These are phyloP conservation scores for Phytophthora pinifolia DNA, from an alignment of 352 stramenopile species.

Conservation along the genomic window DNA sequence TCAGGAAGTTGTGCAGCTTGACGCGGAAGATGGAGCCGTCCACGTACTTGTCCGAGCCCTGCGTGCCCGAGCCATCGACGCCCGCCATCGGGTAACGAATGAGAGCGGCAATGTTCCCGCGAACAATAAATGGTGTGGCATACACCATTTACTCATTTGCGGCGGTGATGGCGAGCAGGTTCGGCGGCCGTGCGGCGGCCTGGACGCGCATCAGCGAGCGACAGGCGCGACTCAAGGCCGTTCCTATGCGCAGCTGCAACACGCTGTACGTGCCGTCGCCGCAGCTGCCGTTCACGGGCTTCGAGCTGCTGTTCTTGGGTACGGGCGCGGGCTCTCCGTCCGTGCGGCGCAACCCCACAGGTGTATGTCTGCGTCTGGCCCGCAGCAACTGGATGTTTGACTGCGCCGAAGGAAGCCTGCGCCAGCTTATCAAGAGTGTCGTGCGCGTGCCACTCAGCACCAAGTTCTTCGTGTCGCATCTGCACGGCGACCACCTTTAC, in stretches of 20 bases:
- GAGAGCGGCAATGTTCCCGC: too few species aligned
- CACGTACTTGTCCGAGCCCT: slow-evolving; percentile 72
- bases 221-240: slow-evolving; percentile 39
- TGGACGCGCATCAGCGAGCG: slow-evolving; percentile 41
- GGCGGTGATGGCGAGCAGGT: too few species aligned
- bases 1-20: slow-evolving; percentile 95
- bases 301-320: slow-evolving; percentile 83
- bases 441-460: slow-evolving; percentile 72
- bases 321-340: slow-evolving; percentile 79
- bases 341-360: slow-evolving; percentile 60
- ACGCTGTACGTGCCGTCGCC: slow-evolving; percentile 36
- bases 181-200: slow-evolving; percentile 11
- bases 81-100: slow-evolving; percentile 11
- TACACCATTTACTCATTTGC: not conserved
- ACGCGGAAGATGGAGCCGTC: slow-evolving; percentile 90
- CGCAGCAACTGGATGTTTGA: slow-evolving; percentile 90
- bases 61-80: slow-evolving; percentile 22
- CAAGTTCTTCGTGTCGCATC: slow-evolving; percentile 86
- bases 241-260: slow-evolving; percentile 64
- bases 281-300: slow-evolving; percentile 72
- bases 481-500: slow-evolving; percentile 88
- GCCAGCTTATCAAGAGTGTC: slow-evolving; percentile 80
- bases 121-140: too few species aligned
- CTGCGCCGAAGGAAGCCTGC: slow-evolving; percentile 78
- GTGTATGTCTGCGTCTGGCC: slow-evolving; percentile 57